Evolutionary conservation across 208 protist genomes (phyloP), one percentile per base, ranked within the genome.

Genomic region (Vickermania ingenoplastis): DNA sequence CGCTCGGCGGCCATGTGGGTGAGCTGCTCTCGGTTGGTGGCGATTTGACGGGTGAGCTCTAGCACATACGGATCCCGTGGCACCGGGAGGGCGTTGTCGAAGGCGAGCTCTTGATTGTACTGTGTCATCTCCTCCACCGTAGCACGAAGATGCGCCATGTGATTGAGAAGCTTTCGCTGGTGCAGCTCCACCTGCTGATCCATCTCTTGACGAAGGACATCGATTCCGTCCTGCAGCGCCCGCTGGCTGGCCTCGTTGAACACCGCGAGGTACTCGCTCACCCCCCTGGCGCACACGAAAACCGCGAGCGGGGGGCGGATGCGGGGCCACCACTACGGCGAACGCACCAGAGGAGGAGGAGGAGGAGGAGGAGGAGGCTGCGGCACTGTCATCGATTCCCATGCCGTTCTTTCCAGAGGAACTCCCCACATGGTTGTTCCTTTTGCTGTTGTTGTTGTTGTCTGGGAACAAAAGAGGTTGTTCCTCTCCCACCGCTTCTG

Each of bases 11-110:
- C 61, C 23, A 29, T 62, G 21, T 70, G 74, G 17, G 63, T 71
- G 1, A 83, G 59, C 36, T 82, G 76, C 41, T 85, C 73, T 3
- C 71, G 71, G n/a, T 72, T 73, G 23, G 80, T 79, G 25, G 75
- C 77, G n/a, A 86, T 59, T 50, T 69, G 76, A 29, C 70, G 67
- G 30, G 69, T 72, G 26, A 91, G 75, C 61, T 82, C 78, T 66
- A 83, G 72, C 23, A 70, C 69, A 59, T 91, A 79, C 25, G 81
- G 75, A 59, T 94, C 86, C 23, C 65, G 61, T n/a, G 79, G 83
- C 5, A 91, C 65, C 2, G 78, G 83, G 41, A 69, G 75, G 58
- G 71, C 79, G 66, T 85, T 87, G 55, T 91, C 86, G 30, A 74
- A 64, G 21, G 69, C 69, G 26, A 89, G 79, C 59, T 69, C 69